Conservation (phyloP, 2,329 filamentous ascomycete genomes). For the Coleophoma cylindrospora region DNA sequence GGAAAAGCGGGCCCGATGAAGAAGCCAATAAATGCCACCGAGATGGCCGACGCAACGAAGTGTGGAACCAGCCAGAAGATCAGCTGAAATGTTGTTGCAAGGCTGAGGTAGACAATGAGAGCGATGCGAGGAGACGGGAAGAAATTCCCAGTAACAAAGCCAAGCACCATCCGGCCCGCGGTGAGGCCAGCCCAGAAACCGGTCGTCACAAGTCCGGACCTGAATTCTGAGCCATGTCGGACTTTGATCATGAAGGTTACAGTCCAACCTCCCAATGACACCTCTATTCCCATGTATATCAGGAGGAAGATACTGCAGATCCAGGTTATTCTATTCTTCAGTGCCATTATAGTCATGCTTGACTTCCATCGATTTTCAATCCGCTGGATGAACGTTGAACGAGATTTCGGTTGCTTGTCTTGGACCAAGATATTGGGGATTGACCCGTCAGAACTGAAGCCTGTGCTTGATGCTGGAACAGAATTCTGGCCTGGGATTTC, state of each 20-base stretch:
- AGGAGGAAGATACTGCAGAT: constrained; percentile 67
- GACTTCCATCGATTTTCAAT: background rate
- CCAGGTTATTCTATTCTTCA: constrained; percentile 58
- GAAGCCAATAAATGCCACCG: constrained; percentile 69
- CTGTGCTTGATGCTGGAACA: background rate
- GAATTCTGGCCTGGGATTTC: background rate
- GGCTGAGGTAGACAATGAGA: constrained; percentile 49
- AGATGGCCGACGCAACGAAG: constrained; percentile 68
- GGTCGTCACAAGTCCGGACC: constrained; percentile 70
- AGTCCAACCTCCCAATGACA: constrained; percentile 73
- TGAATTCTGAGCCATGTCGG: constrained; percentile 62
- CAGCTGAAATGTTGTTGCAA: constrained; percentile 60
- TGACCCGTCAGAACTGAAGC: constrained; percentile 2
- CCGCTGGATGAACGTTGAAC: background rate
- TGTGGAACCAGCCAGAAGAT: constrained; percentile 78
- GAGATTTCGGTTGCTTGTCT: background rate
- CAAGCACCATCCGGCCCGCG: constrained; percentile 65
- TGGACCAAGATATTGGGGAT: constrained; percentile 14
- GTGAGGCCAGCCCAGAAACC: constrained; percentile 85
- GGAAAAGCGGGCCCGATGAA: constrained; percentile 79
- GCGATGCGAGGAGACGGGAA: constrained; percentile 41
- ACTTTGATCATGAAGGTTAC: constrained; percentile 51
- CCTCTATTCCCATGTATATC: constrained; percentile 74
- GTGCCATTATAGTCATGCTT: constrained; percentile 1
- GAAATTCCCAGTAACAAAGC: constrained; percentile 70